Conservation (phyloP, 2,329 filamentous ascomycete species). For the Cylindrodendrum hubeiense region DNA sequence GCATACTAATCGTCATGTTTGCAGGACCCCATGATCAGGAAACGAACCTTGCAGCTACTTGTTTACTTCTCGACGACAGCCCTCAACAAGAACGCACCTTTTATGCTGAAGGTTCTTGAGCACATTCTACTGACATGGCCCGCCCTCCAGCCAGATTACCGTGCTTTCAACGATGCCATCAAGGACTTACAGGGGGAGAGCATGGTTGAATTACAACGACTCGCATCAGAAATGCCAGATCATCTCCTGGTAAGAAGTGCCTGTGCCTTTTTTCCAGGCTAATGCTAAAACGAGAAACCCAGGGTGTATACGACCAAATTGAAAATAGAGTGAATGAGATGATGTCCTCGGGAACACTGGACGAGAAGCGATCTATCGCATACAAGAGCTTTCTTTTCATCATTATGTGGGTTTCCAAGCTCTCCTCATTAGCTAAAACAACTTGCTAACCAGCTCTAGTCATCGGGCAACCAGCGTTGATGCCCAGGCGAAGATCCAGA, state of each 20-base stretch:
- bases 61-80: constrained; percentile 88
- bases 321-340: constrained; percentile 87
- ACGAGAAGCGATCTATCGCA: constrained; percentile 86
- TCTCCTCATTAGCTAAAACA: neutral
- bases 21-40: constrained; percentile 84
- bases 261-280: neutral
- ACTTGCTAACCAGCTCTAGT: constrained; percentile 53
- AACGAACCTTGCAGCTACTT: constrained; percentile 83
- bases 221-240: constrained; percentile 92
- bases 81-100: constrained; percentile 79
- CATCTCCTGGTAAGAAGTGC: constrained; percentile 76
- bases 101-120: constrained; percentile 91
- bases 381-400: constrained; percentile 94
- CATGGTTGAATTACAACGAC: constrained; percentile 87
- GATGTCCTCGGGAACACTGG: constrained; percentile 76
- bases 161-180: constrained; percentile 86
- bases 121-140: constrained; percentile 89
- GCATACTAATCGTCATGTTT: neutral
- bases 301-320: constrained; percentile 89
- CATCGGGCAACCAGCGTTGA: constrained; percentile 86
- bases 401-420: constrained; percentile 72
- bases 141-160: constrained; percentile 76
- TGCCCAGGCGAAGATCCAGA: constrained; percentile 74
- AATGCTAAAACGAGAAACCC: constrained; percentile 16
- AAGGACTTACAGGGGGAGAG: constrained; percentile 89